Base-by-base conservation (phyloP, 2,329 filamentous ascomycete genomes). In the Botrytis tulipae region DNA sequence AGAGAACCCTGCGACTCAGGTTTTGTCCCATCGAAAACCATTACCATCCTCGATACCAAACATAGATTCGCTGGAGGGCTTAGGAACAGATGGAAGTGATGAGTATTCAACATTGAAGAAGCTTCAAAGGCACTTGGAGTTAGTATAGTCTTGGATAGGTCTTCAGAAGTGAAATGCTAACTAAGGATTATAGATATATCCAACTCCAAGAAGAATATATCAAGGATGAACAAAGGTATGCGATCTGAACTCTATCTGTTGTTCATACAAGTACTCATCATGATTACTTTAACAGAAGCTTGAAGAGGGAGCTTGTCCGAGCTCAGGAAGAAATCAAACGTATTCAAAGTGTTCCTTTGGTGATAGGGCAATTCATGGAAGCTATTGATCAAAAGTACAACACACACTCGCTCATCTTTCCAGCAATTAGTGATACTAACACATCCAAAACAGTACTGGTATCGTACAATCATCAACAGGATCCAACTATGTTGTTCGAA, bases 321-420 rank as follows among this genome's bases (percentile, higher is more conserved):
- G 96, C 96, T 79, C 96, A 99, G 83, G 96, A 99, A 84, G 96
- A 99, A 86, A 99, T 99, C 86, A 99, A 99, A 87, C 91, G 96
- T 78, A 99, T 99, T 83, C 96, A 99, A 86, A 98, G 94, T 83
- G 96, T 99, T 72, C 96, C 96, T 42, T 86, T 99, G 76, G 96
- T 99, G 76, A 99, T 99, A 82, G 96, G 96, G 75, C 96, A 99
- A 84, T 99, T 99, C 82, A 99, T 99, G 96, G 96, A 99, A 85
- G 96, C 96, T 73, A 99, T 99, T 82, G 96, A 99, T 83, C 96
- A 99, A 85, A 99, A 98, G 94, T 97, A 88, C 83, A 89, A 37
- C 54, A 74, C 20, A 37, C 40, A 14, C 54, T 20, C 54, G 5
- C 6, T 40, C 32, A 71, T 40, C 37, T 29, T 35, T 57, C 54